A percentile compares a stretch with the other conserved stretches of the same genome.
Evolutionary conservation across 2,329 filamentous ascomycete genomes (phyloP).

Genomic region (Cladosporium sphaerospermum): DNA sequence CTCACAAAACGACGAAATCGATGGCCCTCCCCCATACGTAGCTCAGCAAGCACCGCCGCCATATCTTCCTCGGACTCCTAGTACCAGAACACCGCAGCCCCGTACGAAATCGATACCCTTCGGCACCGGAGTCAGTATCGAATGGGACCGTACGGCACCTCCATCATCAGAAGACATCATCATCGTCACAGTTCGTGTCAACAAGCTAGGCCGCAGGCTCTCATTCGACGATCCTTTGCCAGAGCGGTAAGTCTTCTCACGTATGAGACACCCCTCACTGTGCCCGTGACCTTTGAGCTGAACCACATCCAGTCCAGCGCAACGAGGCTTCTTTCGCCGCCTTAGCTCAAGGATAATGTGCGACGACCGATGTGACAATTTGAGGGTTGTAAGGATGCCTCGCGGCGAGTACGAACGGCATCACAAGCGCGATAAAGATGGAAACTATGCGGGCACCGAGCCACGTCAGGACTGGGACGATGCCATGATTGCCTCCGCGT

Average conservation of each 20-base stretch:
- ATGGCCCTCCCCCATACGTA: background rate
- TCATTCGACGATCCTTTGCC: slow-evolving; percentile 10
- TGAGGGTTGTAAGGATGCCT: slow-evolving; percentile 28
- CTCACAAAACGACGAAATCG: background rate
- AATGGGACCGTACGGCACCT: background rate
- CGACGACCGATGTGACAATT: slow-evolving; percentile 11
- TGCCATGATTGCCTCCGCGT: slow-evolving; percentile 18
- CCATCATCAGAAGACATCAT: slow-evolving; percentile 19
- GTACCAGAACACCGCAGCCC: background rate
- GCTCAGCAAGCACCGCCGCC: slow-evolving; percentile 1
- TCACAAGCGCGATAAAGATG: slow-evolving; percentile 20
- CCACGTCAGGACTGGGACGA: slow-evolving; percentile 25
- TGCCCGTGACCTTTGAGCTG: background rate
- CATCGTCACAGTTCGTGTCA: slow-evolving; percentile 22
- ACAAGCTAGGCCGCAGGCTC: background rate
- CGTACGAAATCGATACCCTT: slow-evolving; percentile 5
- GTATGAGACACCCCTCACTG: background rate
- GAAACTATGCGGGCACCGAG: slow-evolving; percentile 27
- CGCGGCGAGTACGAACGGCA: slow-evolving; percentile 23
- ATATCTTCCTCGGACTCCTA: background rate
- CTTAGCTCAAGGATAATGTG: slow-evolving; percentile 22
- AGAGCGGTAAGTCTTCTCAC: background rate
- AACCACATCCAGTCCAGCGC: slow-evolving; percentile 16
- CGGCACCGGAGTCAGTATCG: background rate
- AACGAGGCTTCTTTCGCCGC: slow-evolving; percentile 23